These are phyloP conservation scores for Ceratocystiopsis minuta DNA, from an alignment of 2,329 filamentous ascomycete genomes.

Conservation along the genomic window DNA sequence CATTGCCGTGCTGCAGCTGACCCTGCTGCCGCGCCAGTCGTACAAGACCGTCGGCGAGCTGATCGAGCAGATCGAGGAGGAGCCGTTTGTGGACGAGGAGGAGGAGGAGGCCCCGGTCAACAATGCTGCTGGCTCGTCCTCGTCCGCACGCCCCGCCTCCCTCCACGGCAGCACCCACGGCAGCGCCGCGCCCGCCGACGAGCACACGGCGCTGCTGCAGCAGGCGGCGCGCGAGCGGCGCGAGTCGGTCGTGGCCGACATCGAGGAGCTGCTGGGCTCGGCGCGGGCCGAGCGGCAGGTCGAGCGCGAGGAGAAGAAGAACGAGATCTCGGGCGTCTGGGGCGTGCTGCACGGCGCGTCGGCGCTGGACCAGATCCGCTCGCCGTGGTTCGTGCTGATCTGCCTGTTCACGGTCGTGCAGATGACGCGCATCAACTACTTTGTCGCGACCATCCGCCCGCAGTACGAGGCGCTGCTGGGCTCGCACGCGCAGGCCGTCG, in stretches of 20 bases:
- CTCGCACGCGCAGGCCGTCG: conserved; percentile 39
- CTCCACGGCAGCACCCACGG: too few relatives aligned
- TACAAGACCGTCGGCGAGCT: conserved; percentile 80
- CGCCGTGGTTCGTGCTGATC: conserved; percentile 72
- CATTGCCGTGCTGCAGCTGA: conserved; percentile 48
- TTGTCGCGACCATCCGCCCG: conserved; percentile 67
- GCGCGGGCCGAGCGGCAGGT: conserved; percentile 42
- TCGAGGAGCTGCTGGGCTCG: conserved; percentile 55
- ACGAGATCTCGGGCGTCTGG: conserved; percentile 62
- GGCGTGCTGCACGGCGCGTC: conserved; percentile 62
- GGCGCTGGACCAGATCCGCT: conserved; percentile 54
- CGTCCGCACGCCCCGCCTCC: too few relatives aligned
- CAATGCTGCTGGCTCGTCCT: too few relatives aligned
- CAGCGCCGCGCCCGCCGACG: conserved; percentile 34
- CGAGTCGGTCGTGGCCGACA: conserved; percentile 47
- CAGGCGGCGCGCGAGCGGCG: conserved; percentile 41
- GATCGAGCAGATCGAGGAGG: conserved; percentile 49
- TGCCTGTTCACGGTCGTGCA: conserved; percentile 63
- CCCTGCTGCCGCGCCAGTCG: conserved; percentile 54
- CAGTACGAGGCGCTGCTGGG: conserved; percentile 66
- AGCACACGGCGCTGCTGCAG: conserved; percentile 34
- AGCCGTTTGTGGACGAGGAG: conserved; percentile 4
- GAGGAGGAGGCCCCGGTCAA: too few relatives aligned
- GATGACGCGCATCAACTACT: conserved; percentile 79
- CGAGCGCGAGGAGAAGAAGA: conserved; percentile 49